Evolutionary conservation across 2,329 filamentous ascomycete species (phyloP), one percentile per base, ranked within the genome.

Genomic region (Zalaria sp.): DNA sequence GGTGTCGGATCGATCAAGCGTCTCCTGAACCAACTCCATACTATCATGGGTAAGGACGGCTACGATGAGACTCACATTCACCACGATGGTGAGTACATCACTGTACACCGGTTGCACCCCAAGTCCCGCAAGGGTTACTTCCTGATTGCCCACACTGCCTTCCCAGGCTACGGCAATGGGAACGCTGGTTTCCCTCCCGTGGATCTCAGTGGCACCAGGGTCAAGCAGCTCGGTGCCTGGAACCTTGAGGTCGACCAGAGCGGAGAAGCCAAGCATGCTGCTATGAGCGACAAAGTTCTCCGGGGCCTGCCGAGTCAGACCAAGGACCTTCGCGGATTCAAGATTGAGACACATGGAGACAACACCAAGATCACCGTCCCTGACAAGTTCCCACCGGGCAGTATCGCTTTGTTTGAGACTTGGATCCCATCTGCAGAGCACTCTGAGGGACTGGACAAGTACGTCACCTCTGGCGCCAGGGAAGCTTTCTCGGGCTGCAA

Each of bases 61-160:
- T 98, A 93, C 56, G 81, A 88, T 43, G 91, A 98, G 61, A 94
- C 87, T 5, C 89, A 95, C 55, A 86, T 98, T 41, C 89, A 98
- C 56, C 91, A 98, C 57, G 88, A 96, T 49, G 83, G 85, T 43
- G 83, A 98, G 59, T 95, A 94, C 57, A 83, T 98, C 54, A 98
- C 91, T 1, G 86, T 98, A 5, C 91, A 98, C 59, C 75, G 93
- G 47, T 86, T 96, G 3, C 88, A 98, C 56, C 91, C 89, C 0
- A 79, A 84, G 56, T 93, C 85, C 1, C 76, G 91, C 44, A 93
- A 91, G 58, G 91, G 91, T 1, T 89, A 94, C 61, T 95, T 96
- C 62, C 67, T 96, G 37, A 88, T 98, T 51, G 89, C 93, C 0
- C 91, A 96, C 54, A 96, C 91, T 3, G 91, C 93, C 1, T 98